Percentiles rank a stretch among this genome's conserved stretches.
phyloP scores from a whole-genome alignment of 768 basidiomycete genomes.

The Fistulinella prunicolor region DNA sequence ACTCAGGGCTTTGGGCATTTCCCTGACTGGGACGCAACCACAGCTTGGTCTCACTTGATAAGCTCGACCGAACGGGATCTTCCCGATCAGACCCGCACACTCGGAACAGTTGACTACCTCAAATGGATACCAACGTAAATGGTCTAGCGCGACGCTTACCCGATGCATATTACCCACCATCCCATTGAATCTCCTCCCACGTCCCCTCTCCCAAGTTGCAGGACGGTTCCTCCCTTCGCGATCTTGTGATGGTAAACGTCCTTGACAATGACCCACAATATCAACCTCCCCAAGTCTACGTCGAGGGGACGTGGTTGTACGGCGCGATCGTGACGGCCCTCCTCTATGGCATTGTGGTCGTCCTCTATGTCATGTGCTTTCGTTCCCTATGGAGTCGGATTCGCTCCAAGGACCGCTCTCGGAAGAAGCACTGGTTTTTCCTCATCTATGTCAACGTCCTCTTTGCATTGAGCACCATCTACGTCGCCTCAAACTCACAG shows the following conservation, averaged over 20 bases:
- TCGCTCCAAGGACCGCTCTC: conserved; percentile 1
- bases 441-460: conserved; percentile 28
- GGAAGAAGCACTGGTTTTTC: conserved; percentile 27
- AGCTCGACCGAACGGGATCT: too few species aligned
- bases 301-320: conserved; percentile 30
- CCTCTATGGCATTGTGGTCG: conserved; percentile 28
- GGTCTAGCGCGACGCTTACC: not conserved
- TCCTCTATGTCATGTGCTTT: conserved; percentile 25
- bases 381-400: conserved; percentile 28
- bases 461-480: conserved; percentile 30
- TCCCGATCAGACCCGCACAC: too few species aligned
- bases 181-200: conserved; percentile 3
- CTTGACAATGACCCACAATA: conserved; percentile 6
- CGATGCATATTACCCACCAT: not conserved
- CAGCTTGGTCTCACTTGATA: too few species aligned
- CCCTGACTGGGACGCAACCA: too few species aligned
- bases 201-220: not conserved
- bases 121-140: conserved; percentile 1
- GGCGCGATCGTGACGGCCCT: conserved; percentile 28
- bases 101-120: too few species aligned
- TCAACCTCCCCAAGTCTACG: conserved; percentile 15
- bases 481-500: conserved; percentile 18
- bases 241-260: conserved; percentile 15
- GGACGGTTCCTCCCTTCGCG: not conserved
- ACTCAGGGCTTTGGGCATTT: too few species aligned